Evolutionary conservation across 305 asterid species (phyloP).

Genomic region (Striga hermonthica): DNA sequence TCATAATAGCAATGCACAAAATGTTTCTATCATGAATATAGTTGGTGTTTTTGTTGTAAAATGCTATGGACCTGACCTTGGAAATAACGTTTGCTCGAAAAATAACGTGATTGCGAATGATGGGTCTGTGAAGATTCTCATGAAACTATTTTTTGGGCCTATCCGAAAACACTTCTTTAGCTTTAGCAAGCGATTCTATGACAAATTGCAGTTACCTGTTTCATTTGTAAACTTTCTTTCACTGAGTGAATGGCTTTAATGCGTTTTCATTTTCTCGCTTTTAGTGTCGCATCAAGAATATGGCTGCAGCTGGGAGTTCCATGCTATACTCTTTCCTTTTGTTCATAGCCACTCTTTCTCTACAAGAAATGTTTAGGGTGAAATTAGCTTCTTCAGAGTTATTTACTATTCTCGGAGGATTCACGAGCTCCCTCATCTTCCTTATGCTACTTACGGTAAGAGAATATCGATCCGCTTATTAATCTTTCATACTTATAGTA

Average conservation of each 20-base stretch:
- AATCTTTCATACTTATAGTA: neutral
- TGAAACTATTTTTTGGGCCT: neutral
- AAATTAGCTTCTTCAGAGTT: slow-evolving; percentile 85
- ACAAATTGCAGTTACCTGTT: too few species aligned
- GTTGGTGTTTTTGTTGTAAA: too few species aligned
- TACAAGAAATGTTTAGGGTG: slow-evolving; percentile 74
- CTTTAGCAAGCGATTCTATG: too few species aligned
- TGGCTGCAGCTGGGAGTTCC: slow-evolving; percentile 88
- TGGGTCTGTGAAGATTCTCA: neutral
- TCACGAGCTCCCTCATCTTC: slow-evolving; percentile 78
- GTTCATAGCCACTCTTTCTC: slow-evolving; percentile 65
- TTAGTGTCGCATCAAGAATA: slow-evolving; percentile 14
- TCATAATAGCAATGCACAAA: too few species aligned
- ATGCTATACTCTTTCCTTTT: slow-evolving; percentile 78
- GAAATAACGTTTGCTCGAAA: neutral
- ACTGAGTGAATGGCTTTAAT: neutral
- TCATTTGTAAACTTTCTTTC: neutral
- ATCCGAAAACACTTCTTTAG: too few species aligned
- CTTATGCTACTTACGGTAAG: slow-evolving; percentile 68
- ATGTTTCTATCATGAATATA: too few species aligned
- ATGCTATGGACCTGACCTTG: neutral
- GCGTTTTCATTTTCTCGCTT: neutral
- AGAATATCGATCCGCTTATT: slow-evolving; percentile 14
- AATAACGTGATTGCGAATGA: neutral
- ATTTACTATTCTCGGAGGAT: slow-evolving; percentile 90